A percentile compares a stretch with the other conserved stretches of the same genome.
Evolutionary conservation across 257 asterid species (phyloP).

Genomic region (Nicotiana obtusifolia): DNA sequence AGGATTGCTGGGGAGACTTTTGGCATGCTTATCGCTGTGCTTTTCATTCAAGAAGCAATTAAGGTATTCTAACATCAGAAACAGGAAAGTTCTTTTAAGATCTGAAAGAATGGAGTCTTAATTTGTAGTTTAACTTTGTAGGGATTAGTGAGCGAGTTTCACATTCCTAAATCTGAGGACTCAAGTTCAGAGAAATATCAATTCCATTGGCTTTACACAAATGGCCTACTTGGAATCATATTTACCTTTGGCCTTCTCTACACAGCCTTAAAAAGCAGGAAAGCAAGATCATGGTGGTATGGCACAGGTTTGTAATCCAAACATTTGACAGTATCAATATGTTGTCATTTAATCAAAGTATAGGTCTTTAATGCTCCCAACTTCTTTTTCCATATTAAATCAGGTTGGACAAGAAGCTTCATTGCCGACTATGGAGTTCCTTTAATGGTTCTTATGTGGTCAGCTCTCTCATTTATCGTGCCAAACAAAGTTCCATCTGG

Average conservation of each 20-base stretch:
- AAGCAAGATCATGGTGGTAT: slow-evolving; percentile 14
- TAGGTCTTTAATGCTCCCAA: not conserved
- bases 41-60: slow-evolving; percentile 19
- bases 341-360: not conserved
- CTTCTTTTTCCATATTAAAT: not conserved
- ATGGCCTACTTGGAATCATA: slow-evolving; percentile 9
- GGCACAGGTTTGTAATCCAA: slow-evolving; percentile 11
- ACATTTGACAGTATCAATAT: not conserved
- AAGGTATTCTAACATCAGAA: not conserved
- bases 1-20: slow-evolving; percentile 16
- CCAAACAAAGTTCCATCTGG: slow-evolving; percentile 14
- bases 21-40: slow-evolving; percentile 11
- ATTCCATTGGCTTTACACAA: slow-evolving; percentile 8
- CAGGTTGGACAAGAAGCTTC: slow-evolving; percentile 7
- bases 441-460: slow-evolving; percentile 16
- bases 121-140: not conserved
- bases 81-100: not conserved
- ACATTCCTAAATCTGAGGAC: slow-evolving; percentile 5
- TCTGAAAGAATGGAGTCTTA: not conserved
- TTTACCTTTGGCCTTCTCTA: slow-evolving; percentile 12
- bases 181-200: not conserved
- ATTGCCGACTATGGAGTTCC: slow-evolving; percentile 17
- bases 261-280: slow-evolving; percentile 14
- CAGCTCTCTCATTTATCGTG: not conserved
- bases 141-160: slow-evolving; percentile 11